Evolutionary conservation across 2,329 filamentous ascomycete species (phyloP).

Genomic region (Paracamarosporium sp.): DNA sequence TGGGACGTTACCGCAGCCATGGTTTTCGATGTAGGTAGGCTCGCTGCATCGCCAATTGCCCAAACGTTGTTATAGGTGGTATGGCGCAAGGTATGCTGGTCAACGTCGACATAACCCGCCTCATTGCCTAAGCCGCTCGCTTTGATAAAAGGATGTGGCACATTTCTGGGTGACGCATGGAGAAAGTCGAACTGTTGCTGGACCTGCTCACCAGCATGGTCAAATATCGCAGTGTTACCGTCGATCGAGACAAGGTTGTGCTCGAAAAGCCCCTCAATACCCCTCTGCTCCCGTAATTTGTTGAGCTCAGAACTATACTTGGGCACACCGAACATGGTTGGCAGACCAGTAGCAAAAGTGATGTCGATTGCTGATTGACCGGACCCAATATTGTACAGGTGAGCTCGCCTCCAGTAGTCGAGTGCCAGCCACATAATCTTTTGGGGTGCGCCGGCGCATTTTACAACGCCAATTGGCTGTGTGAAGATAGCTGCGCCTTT

Average conservation of each 20-base stretch:
- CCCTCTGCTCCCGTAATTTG: constrained; percentile 41
- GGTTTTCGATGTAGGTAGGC: constrained; percentile 48
- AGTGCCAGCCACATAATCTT: constrained; percentile 52
- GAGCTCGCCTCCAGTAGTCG: constrained; percentile 46
- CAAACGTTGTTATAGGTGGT: constrained; percentile 47
- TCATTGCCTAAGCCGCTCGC: constrained; percentile 41
- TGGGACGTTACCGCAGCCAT: constrained; percentile 47
- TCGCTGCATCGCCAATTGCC: constrained; percentile 47
- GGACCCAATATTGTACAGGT: constrained; percentile 38
- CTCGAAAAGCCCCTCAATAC: constrained; percentile 47
- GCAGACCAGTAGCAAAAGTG: constrained; percentile 47
- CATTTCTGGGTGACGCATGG: constrained; percentile 47
- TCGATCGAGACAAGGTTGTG: constrained; percentile 46
- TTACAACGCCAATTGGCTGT: constrained; percentile 46
- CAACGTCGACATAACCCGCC: constrained; percentile 47
- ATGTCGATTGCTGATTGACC: constrained; percentile 42
- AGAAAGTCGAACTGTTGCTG: constrained; percentile 45
- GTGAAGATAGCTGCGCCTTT: constrained; percentile 48
- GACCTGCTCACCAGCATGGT: constrained; percentile 27
- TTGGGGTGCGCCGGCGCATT: constrained; percentile 49
- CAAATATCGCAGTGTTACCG: constrained; percentile 46
- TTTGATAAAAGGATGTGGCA: constrained; percentile 44
- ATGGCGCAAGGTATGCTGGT: constrained; percentile 42
- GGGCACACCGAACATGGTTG: constrained; percentile 49
- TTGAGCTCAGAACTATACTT: constrained; percentile 48